phyloP scores from a whole-genome alignment of 2,329 filamentous ascomycete genomes.

The Plectosphaerella cucumerina region DNA sequence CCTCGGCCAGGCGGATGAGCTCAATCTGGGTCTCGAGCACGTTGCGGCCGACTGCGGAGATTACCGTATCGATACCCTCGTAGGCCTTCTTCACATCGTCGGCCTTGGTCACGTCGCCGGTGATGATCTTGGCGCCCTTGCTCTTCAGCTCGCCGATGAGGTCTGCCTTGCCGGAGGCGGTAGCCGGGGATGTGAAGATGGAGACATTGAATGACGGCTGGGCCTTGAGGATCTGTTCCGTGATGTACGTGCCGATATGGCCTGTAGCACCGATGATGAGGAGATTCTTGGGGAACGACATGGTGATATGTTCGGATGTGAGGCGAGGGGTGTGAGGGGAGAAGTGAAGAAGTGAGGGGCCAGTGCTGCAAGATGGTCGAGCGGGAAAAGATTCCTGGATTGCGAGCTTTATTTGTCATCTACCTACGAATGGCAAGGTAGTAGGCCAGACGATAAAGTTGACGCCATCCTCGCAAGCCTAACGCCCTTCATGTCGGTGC shows the following conservation, averaged over 20 bases:
- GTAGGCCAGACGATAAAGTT: too few species aligned
- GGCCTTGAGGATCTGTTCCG: constrained; percentile 28
- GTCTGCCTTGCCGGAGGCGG: constrained; percentile 13
- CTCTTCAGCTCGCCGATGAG: constrained; percentile 16
- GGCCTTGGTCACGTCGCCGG: constrained; percentile 30
- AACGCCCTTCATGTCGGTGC: too few species aligned
- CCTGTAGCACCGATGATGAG: constrained; percentile 33
- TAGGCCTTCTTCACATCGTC: constrained; percentile 50
- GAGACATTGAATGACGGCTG: constrained; percentile 28
- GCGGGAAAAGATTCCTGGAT: too few species aligned
- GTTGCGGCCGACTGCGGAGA: constrained; percentile 61
- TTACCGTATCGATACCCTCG: constrained; percentile 58
- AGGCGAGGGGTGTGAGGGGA: too few species aligned
- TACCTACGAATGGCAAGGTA: too few species aligned
- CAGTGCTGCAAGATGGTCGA: too few species aligned
- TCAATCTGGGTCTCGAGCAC: constrained; percentile 57
- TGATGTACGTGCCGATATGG: constrained; percentile 36
- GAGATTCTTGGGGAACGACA: constrained; percentile 6
- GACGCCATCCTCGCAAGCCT: too few species aligned
- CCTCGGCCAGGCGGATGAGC: constrained; percentile 56
- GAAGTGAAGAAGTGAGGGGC: too few species aligned
- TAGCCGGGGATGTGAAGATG: constrained; percentile 23
- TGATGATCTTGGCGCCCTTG: constrained; percentile 17
- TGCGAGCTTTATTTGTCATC: too few species aligned
- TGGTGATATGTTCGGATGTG: neutral